These are phyloP conservation scores for Stentor coeruleus DNA, from an alignment of 73 alveolate genomes.

Conservation along the genomic window DNA sequence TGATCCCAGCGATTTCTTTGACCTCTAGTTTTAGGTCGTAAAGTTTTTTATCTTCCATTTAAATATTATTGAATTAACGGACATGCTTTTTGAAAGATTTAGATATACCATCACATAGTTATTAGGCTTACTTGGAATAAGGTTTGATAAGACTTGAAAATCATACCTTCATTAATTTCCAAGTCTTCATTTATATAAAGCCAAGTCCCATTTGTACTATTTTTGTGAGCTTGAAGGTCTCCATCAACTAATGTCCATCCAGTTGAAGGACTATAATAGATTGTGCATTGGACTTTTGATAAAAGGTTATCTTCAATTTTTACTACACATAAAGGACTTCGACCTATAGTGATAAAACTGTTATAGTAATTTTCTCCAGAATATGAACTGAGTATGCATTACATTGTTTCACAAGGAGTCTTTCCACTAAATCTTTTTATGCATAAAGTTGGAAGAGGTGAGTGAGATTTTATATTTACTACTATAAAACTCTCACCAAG, in stretches of 20 bases:
- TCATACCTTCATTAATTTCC: constrained; percentile 67
- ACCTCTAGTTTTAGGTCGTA: neutral
- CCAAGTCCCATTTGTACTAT: constrained; percentile 87
- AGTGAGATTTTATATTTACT: constrained; percentile 47
- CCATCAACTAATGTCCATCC: constrained; percentile 70
- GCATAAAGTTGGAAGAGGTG: constrained; percentile 41
- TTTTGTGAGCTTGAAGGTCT: constrained; percentile 35
- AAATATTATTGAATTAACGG: neutral
- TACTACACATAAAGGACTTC: constrained; percentile 63
- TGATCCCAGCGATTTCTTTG: neutral
- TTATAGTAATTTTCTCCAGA: neutral
- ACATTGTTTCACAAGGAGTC: constrained; percentile 43
- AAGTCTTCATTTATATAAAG: constrained; percentile 69
- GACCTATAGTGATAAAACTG: constrained; percentile 33
- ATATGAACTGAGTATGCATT: neutral
- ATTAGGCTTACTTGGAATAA: constrained; percentile 40
- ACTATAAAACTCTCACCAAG: constrained; percentile 80
- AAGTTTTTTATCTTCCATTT: neutral
- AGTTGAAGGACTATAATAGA: constrained; percentile 45
- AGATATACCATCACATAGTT: too few species aligned
- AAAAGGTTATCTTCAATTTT: constrained; percentile 65
- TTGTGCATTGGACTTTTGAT: constrained; percentile 61
- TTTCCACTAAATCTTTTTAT: constrained; percentile 42
- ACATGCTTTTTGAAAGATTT: too few species aligned
- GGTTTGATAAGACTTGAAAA: constrained; percentile 69